Percentiles rank a stretch among this genome's conserved stretches.
phyloP scores from a whole-genome alignment of 495 filamentous ascomycete genomes.

The Penicillium soppii region DNA sequence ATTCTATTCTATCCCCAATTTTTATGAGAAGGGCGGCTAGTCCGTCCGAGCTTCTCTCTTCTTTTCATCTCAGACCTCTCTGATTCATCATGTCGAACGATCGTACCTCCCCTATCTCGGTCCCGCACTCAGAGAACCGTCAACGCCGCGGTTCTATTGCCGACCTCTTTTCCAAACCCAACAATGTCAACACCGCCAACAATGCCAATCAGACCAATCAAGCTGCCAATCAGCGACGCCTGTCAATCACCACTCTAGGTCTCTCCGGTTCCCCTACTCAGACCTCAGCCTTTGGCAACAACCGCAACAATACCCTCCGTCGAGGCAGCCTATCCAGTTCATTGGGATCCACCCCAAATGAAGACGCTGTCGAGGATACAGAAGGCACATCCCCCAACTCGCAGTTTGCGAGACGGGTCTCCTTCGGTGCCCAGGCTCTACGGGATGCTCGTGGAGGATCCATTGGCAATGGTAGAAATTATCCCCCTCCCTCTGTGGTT shows the following conservation, averaged over 20 bases:
- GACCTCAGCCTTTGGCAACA: constrained; percentile 51
- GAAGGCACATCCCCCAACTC: constrained; percentile 60
- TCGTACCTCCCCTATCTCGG: constrained; percentile 49
- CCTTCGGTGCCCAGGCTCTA: constrained; percentile 86
- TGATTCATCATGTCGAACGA: constrained; percentile 47
- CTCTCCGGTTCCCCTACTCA: constrained; percentile 76
- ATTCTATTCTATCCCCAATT: background rate
- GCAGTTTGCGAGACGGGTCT: constrained; percentile 82
- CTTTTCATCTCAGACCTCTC: constrained; percentile 5
- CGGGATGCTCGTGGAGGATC: constrained; percentile 61
- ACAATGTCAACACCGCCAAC: background rate
- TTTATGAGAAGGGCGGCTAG: constrained; percentile 33
- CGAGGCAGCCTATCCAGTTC: constrained; percentile 72
- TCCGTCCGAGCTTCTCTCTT: constrained; percentile 23
- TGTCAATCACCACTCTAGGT: constrained; percentile 85
- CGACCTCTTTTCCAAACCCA: constrained; percentile 45
- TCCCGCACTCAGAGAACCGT: constrained; percentile 38
- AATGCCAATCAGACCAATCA: constrained; percentile 57
- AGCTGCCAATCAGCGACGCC: constrained; percentile 61
- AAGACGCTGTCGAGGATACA: constrained; percentile 86
- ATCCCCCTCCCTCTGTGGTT: constrained; percentile 30
- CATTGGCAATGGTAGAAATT: constrained; percentile 46
- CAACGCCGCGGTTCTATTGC: constrained; percentile 51
- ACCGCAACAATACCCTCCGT: constrained; percentile 43
- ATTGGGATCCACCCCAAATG: constrained; percentile 70